phyloP scores from a whole-genome alignment of 805 yeast genomes.

The Maudiozyma pseudohumilis region DNA sequence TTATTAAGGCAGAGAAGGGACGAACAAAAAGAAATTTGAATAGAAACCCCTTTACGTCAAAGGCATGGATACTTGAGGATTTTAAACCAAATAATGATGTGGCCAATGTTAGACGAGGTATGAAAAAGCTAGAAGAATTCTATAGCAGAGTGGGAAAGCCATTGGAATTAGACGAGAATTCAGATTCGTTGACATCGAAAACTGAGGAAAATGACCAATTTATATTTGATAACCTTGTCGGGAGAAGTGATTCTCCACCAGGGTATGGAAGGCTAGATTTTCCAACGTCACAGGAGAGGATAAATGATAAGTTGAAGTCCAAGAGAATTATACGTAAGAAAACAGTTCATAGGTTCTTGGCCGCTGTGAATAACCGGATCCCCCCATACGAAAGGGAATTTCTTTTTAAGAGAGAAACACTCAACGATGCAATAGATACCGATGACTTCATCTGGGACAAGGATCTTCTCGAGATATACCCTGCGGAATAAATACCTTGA shows the following conservation, averaged over 20 bases:
- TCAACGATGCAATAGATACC: slow-evolving; percentile 31
- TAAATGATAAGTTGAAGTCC: slow-evolving; percentile 30
- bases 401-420: slow-evolving; percentile 35
- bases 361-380: slow-evolving; percentile 31
- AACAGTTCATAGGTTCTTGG: slow-evolving; percentile 36
- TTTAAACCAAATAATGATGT: slow-evolving; percentile 22
- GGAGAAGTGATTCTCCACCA: slow-evolving; percentile 41
- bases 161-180: background rate
- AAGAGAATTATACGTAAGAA: slow-evolving; percentile 29
- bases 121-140: slow-evolving; percentile 13
- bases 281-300: slow-evolving; percentile 45
- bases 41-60: slow-evolving; percentile 19
- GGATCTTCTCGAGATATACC: slow-evolving; percentile 15
- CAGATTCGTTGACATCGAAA: too few relatives aligned
- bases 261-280: slow-evolving; percentile 53
- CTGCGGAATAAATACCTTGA: background rate
- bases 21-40: slow-evolving; percentile 9
- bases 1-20: background rate
- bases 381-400: slow-evolving; percentile 30
- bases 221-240: slow-evolving; percentile 24
- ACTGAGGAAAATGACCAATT: slow-evolving; percentile 15
- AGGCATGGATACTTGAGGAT: slow-evolving; percentile 29
- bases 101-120: slow-evolving; percentile 7
- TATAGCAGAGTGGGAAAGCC: slow-evolving; percentile 17
- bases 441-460: slow-evolving; percentile 28